These are phyloP conservation scores for Fusarium subglutinans DNA, from an alignment of 2,329 filamentous ascomycete species.

Conservation along the genomic window DNA sequence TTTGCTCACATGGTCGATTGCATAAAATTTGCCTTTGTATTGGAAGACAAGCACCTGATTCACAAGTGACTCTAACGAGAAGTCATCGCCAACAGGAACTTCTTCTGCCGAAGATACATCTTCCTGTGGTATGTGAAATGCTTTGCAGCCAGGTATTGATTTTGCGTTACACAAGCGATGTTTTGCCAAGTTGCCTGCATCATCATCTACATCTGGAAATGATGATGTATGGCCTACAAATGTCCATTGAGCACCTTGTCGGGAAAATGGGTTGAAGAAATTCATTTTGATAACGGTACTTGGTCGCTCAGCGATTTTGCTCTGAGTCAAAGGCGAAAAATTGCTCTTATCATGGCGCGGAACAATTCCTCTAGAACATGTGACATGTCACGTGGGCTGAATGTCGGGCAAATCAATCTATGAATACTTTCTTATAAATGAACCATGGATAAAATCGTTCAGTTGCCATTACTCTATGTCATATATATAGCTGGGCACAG, in stretches of 20 bases:
- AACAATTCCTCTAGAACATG: background rate
- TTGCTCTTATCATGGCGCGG: background rate
- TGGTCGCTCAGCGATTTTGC: background rate
- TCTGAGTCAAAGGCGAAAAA: background rate
- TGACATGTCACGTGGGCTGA: conserved; percentile 13
- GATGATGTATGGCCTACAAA: conserved; percentile 63
- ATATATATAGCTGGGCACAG: no score
- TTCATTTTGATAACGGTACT: conserved; percentile 31
- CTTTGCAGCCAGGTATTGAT: conserved; percentile 66
- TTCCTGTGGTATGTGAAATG: conserved; percentile 60
- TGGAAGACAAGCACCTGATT: conserved; percentile 74
- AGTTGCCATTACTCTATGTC: background rate
- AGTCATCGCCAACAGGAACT: conserved; percentile 49
- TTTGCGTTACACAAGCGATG: conserved; percentile 50
- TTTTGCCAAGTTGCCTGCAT: conserved; percentile 51
- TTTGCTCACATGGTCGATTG: conserved; percentile 70
- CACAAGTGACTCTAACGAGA: conserved; percentile 51
- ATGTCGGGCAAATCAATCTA: background rate
- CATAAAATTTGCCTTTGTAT: conserved; percentile 71
- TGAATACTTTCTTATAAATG: background rate
- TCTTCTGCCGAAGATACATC: conserved; percentile 50
- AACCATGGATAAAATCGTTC: no score
- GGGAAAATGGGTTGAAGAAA: conserved; percentile 23
- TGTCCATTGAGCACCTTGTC: conserved; percentile 55
- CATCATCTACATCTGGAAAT: conserved; percentile 61